Percentiles rank a stretch among this genome's conserved stretches.
Evolutionary conservation across 352 stramenopile species (phyloP).

Genomic region (Aphanomyces cochlioides): DNA sequence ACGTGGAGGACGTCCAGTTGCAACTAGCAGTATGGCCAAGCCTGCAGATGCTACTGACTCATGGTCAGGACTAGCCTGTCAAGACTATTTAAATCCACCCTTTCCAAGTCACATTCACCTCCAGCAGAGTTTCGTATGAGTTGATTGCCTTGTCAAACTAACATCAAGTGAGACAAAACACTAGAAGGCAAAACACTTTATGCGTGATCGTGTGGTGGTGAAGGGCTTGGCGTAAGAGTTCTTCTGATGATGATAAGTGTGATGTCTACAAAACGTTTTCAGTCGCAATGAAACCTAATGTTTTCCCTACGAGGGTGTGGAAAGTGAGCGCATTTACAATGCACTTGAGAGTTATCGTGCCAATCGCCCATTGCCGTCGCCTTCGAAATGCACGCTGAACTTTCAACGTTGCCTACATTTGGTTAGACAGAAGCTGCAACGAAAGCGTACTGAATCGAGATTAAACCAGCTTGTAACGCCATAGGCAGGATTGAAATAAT

Average conservation of each 20-base stretch:
- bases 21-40: conserved; percentile 11
- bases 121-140: not conserved
- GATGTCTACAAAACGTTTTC: not conserved
- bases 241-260: not conserved
- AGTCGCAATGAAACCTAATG: not conserved
- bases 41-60: conserved; percentile 13
- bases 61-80: not conserved
- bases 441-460: not conserved
- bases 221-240: conserved; percentile 10
- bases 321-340: conserved; percentile 8
- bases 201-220: conserved; percentile 16
- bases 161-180: not conserved
- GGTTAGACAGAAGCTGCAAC: too few relatives aligned
- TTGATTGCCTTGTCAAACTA: conserved; percentile 21
- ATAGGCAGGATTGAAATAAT: conserved; percentile 24
- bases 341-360: not conserved
- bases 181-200: not conserved
- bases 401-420: conserved; percentile 2
- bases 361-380: conserved; percentile 2
- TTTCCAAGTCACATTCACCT: not conserved
- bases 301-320: not conserved
- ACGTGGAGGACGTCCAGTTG: not conserved
- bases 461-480: conserved; percentile 20
- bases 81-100: too few relatives aligned
- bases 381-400: conserved; percentile 13